Conservation (phyloP, 1,284 basidiomycete species). For the Agaricales sp. region DNA sequence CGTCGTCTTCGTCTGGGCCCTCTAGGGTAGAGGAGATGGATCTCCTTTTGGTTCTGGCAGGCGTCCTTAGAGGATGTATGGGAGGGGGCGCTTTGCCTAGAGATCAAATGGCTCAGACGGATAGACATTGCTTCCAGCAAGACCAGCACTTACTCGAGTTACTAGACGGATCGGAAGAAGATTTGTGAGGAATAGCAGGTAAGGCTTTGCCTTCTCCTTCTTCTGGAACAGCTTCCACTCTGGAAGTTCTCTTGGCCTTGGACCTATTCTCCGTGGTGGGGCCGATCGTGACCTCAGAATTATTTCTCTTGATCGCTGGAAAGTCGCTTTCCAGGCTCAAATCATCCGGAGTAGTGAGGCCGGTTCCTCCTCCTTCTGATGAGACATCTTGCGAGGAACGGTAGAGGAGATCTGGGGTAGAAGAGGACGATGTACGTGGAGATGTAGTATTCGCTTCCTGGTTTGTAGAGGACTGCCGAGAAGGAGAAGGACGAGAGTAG, state of each 20-base stretch:
- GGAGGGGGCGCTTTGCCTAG: conserved; percentile 33
- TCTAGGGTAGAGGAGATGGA: conserved; percentile 81
- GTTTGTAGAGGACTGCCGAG: conserved; percentile 16
- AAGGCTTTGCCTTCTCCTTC: conserved; percentile 23
- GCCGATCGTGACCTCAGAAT: conserved; percentile 9
- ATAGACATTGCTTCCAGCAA: no score
- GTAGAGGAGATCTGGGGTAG: not conserved
- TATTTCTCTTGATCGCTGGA: not conserved
- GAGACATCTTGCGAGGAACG: not conserved
- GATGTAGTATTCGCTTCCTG: not conserved
- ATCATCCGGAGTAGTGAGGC: not conserved
- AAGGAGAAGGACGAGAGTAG: conserved; percentile 31
- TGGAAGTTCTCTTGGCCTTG: conserved; percentile 19
- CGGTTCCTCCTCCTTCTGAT: not conserved
- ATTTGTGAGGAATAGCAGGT: conserved; percentile 16
- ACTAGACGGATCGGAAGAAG: conserved; percentile 22
- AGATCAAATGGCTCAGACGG: no score
- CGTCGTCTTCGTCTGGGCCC: conserved; percentile 25
- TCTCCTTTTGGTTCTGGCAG: conserved; percentile 88
- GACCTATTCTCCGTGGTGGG: conserved; percentile 22
- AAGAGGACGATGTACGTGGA: not conserved
- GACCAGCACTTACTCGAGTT: conserved; percentile 18
- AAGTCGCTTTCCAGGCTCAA: not conserved
- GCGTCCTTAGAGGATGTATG: conserved; percentile 67
- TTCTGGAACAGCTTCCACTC: conserved; percentile 37